phyloP scores from a whole-genome alignment of 768 basidiomycete species.

The Psilocybe subaeruginosa region DNA sequence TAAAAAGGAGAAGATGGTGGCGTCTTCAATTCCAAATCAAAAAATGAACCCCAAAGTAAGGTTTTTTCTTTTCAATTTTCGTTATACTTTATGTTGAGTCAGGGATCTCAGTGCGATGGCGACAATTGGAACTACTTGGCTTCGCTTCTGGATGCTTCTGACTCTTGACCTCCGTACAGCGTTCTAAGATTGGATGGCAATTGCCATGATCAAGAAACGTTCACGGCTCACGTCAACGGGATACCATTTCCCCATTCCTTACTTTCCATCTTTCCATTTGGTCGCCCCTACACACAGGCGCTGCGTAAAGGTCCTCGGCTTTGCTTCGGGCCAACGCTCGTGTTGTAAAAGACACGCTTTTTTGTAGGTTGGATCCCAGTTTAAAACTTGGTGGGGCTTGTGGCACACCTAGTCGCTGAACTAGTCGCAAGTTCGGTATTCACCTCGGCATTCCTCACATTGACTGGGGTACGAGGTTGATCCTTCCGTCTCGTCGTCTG shows the following conservation, averaged over 20 bases:
- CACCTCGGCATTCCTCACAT: neutral
- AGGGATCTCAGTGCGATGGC: no score
- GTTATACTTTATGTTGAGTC: no score
- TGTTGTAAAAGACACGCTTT: neutral
- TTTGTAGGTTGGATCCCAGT: neutral
- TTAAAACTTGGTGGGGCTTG: neutral
- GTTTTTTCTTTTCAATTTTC: no score
- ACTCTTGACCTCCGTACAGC: neutral
- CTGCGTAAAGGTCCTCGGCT: neutral
- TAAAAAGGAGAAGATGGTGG: no score
- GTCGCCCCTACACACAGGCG: neutral
- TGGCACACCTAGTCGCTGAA: neutral
- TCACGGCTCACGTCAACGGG: neutral
- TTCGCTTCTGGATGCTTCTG: no score
- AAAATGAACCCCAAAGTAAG: no score
- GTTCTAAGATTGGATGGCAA: neutral
- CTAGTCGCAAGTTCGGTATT: neutral
- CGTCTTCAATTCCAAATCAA: no score
- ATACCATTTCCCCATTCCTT: no score
- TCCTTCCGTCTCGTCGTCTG: neutral
- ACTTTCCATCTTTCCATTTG: neutral
- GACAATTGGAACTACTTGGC: no score
- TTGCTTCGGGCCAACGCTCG: neutral
- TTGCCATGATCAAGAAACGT: neutral
- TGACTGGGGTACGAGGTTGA: neutral